A percentile compares a stretch with the other conserved stretches of the same genome.
Evolutionary conservation across 2,329 filamentous ascomycete genomes (phyloP).

Genomic region (Sporothrix globosa): DNA sequence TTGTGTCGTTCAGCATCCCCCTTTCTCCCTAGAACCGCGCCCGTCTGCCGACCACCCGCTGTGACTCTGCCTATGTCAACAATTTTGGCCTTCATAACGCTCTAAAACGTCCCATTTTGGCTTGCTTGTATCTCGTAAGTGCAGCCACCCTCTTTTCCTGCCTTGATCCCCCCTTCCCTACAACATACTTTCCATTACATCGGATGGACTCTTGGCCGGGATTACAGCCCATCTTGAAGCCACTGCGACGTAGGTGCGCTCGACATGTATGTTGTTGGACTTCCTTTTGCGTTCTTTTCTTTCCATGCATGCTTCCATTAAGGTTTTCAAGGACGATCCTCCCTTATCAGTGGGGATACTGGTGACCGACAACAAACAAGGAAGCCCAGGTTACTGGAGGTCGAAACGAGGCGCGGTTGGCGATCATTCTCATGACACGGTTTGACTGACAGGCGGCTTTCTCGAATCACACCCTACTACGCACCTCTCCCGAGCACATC

Average conservation of each 20-base stretch:
- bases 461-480: background rate
- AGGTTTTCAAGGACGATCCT: background rate
- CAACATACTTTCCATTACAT: too few relatives aligned
- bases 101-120: background rate
- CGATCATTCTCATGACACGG: background rate
- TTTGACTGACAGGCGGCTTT: slow-evolving; percentile 7
- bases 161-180: background rate
- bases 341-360: background rate
- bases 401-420: background rate
- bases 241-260: background rate
- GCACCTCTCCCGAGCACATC: slow-evolving; percentile 15
- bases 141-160: background rate
- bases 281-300: background rate
- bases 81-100: slow-evolving; percentile 2
- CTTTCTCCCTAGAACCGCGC: background rate
- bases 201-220: slow-evolving; percentile 18
- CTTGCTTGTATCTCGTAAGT: slow-evolving; percentile 7
- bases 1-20: background rate
- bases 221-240: slow-evolving; percentile 17
- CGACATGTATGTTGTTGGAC: background rate
- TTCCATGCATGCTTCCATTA: slow-evolving; percentile 23
- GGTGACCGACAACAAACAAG: background rate
- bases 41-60: background rate
- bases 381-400: background rate
- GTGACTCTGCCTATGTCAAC: background rate